Evolutionary conservation across 2,329 filamentous ascomycete genomes (phyloP).

Genomic region (Tolypocladium cylindrosporum): DNA sequence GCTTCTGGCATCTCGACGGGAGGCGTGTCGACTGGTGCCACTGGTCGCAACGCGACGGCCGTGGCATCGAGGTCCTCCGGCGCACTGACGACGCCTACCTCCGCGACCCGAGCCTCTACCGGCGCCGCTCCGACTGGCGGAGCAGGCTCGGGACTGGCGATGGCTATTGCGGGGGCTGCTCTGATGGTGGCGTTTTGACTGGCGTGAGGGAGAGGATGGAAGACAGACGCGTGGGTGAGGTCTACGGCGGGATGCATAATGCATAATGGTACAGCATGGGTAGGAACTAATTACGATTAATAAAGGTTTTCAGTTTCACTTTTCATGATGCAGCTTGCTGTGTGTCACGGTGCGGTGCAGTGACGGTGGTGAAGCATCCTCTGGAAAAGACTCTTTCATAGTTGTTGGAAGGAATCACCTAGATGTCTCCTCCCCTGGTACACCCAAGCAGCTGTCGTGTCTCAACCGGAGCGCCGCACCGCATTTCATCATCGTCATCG

Average conservation of each 20-base stretch:
- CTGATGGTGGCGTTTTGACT: constrained; percentile 16
- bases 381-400: background rate
- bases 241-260: background rate
- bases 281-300: background rate
- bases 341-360: background rate
- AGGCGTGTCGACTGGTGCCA: too few relatives aligned
- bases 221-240: background rate
- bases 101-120: background rate
- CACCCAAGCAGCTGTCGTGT: background rate
- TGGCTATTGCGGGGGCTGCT: constrained; percentile 16
- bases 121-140: constrained; percentile 16
- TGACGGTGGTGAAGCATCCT: background rate
- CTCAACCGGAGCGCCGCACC: background rate
- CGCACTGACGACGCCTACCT: background rate
- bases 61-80: background rate
- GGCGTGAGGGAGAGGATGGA: background rate
- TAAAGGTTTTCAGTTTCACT: background rate
- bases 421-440: background rate
- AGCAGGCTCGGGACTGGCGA: constrained; percentile 11
- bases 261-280: background rate
- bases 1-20: too few relatives aligned
- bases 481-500: background rate
- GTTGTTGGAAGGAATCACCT: background rate
- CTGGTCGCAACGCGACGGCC: background rate
- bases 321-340: background rate